These are phyloP conservation scores for Gamarada debralockiae DNA, from an alignment of 495 filamentous ascomycete genomes.

Conservation along the genomic window DNA sequence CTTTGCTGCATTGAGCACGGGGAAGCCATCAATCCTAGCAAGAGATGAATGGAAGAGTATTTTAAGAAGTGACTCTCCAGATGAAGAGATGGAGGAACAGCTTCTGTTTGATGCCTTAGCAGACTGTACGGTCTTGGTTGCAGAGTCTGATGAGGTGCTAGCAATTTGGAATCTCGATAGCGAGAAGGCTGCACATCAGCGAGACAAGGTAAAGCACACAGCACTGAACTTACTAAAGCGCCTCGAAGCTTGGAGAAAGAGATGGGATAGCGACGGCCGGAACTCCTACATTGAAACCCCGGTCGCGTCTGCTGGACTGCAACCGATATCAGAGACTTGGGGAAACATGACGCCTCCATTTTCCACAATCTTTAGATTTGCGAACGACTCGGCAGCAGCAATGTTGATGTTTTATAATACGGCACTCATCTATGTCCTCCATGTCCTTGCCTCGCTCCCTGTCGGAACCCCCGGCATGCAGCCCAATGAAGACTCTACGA, in stretches of 20 bases:
- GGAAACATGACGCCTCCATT: neutral
- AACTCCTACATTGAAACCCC: neutral
- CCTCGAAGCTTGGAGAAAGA: neutral
- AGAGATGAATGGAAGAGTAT: neutral
- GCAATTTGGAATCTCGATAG: neutral
- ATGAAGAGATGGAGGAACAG: neutral
- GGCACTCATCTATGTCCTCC: conserved; percentile 4
- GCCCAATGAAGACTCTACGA: neutral
- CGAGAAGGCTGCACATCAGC: neutral
- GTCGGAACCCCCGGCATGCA: neutral
- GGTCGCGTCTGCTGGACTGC: neutral
- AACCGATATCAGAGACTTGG: neutral
- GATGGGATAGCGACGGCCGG: neutral
- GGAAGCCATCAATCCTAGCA: neutral
- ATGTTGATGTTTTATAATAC: conserved; percentile 11
- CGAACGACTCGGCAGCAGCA: neutral
- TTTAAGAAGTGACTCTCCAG: neutral
- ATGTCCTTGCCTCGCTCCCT: neutral
- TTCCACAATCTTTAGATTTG: neutral
- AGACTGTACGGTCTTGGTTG: neutral
- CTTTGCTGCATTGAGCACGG: neutral
- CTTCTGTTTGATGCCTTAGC: neutral
- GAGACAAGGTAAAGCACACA: neutral
- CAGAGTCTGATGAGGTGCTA: neutral
- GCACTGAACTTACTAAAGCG: neutral